Conservation (phyloP, 768 basidiomycete genomes). For the Phanerochaete carnosa region DNA sequence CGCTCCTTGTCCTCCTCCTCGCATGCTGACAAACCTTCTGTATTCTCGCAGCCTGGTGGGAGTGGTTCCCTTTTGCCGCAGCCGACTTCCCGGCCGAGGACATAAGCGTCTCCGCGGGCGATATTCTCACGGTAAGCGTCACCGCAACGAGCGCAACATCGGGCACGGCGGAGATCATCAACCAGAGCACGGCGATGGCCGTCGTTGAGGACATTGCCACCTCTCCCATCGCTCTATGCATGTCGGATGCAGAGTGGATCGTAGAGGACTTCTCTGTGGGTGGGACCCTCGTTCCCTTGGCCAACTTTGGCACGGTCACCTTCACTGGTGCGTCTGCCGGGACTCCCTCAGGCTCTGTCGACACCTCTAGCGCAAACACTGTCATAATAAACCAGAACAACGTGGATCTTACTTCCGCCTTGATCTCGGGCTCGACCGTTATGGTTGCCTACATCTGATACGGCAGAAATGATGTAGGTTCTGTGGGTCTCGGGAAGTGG, state of each 20-base stretch:
- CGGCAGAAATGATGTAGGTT: too few relatives aligned
- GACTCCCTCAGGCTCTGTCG: too few relatives aligned
- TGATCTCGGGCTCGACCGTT: too few relatives aligned
- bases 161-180: constrained; percentile 9
- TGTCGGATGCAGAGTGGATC: constrained; percentile 20
- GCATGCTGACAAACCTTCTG: background rate
- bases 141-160: constrained; percentile 23
- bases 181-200: constrained; percentile 22
- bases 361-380: too few relatives aligned
- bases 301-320: constrained; percentile 35
- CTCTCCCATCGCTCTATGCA: constrained; percentile 26
- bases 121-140: constrained; percentile 26
- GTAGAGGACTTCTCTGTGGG: background rate
- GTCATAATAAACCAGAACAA: too few relatives aligned
- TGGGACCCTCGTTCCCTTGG: constrained; percentile 29
- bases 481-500: too few relatives aligned
- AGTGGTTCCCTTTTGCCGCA: constrained; percentile 31
- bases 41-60: constrained; percentile 26
- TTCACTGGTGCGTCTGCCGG: constrained; percentile 32
- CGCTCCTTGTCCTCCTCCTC: too few relatives aligned
- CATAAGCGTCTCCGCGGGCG: constrained; percentile 25
- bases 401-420: too few relatives aligned
- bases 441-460: too few relatives aligned
- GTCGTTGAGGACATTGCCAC: constrained; percentile 28
- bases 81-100: constrained; percentile 31